These are phyloP conservation scores for Malania oleifera DNA, from an alignment of 164 flowering plant genomes.

Conservation along the genomic window DNA sequence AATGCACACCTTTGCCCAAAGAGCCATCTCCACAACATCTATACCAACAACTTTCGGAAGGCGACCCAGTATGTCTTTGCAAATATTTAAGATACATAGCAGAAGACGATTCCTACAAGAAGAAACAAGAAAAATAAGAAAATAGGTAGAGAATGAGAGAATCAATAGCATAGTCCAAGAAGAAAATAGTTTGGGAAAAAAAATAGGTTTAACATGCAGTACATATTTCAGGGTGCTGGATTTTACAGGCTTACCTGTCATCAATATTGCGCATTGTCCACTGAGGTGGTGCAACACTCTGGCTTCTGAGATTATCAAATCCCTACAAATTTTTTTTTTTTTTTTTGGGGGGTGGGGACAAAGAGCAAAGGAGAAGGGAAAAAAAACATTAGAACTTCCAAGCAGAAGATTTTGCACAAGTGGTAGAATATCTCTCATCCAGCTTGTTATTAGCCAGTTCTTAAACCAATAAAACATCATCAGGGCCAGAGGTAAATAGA, in stretches of 20 bases:
- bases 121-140: constrained; percentile 5
- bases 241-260: constrained; percentile 58
- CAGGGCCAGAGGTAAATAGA: background rate
- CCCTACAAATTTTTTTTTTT: no score
- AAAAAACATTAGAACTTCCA: background rate
- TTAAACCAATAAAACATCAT: constrained; percentile 3
- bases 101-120: constrained; percentile 83
- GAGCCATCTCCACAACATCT: constrained; percentile 99
- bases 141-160: constrained; percentile 1
- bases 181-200: background rate
- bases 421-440: background rate
- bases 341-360: background rate
- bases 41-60: constrained; percentile 97
- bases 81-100: constrained; percentile 66
- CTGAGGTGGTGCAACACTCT: constrained; percentile 95
- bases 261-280: constrained; percentile 99
- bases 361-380: constrained; percentile 3
- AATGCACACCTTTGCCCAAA: constrained; percentile 92
- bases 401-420: constrained; percentile 3
- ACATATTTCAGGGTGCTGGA: background rate
- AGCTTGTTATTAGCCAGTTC: background rate
- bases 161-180: background rate
- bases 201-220: background rate
- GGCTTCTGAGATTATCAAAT: constrained; percentile 94
- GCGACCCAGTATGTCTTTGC: constrained; percentile 78